A percentile compares a stretch with the other conserved stretches of the same genome.
Conservation (phyloP, 1,139 yeast genomes). For the Meyerozyma guilliermondii region DNA sequence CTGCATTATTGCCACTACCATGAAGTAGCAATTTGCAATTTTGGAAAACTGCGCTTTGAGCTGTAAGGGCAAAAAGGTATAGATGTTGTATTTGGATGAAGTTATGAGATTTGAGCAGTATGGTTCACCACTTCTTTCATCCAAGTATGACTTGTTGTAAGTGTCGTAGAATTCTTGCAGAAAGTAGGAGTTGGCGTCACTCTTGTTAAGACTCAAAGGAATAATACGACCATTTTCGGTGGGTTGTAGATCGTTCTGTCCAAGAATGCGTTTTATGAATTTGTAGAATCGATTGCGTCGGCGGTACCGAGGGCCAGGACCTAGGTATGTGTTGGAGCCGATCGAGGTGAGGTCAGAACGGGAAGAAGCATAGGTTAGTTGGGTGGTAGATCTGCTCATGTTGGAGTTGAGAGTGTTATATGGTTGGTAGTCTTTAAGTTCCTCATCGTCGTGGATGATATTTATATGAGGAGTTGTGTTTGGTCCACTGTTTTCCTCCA, state of each 20-base stretch:
- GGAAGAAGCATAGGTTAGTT: slow-evolving; percentile 19
- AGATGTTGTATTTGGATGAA: slow-evolving; percentile 79
- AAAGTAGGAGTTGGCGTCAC: slow-evolving; percentile 22
- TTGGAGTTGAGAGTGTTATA: slow-evolving; percentile 14
- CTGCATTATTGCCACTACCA: slow-evolving; percentile 85
- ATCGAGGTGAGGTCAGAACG: slow-evolving; percentile 3
- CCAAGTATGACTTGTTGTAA: slow-evolving; percentile 36
- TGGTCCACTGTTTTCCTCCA: not conserved
- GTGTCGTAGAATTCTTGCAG: slow-evolving; percentile 25
- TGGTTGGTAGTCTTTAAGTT: slow-evolving; percentile 6
- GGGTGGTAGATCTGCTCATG: slow-evolving; percentile 24
- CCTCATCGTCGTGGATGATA: slow-evolving; percentile 3
- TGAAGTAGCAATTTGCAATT: slow-evolving; percentile 80
- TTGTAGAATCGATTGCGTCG: slow-evolving; percentile 11
- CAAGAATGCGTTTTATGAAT: slow-evolving; percentile 32
- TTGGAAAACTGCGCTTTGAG: slow-evolving; percentile 87
- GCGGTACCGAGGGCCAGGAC: slow-evolving; percentile 3
- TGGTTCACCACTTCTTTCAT: slow-evolving; percentile 63
- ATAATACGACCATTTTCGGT: slow-evolving; percentile 69
- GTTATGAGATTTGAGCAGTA: slow-evolving; percentile 69
- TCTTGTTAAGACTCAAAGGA: slow-evolving; percentile 51
- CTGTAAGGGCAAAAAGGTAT: slow-evolving; percentile 84
- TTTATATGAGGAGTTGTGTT: slow-evolving; percentile 2
- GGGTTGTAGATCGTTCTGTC: slow-evolving; percentile 41
- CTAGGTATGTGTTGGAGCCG: slow-evolving; percentile 7